Evolutionary conservation across 2,329 filamentous ascomycete species (phyloP).

Genomic region (Trichoderma hamatum): DNA sequence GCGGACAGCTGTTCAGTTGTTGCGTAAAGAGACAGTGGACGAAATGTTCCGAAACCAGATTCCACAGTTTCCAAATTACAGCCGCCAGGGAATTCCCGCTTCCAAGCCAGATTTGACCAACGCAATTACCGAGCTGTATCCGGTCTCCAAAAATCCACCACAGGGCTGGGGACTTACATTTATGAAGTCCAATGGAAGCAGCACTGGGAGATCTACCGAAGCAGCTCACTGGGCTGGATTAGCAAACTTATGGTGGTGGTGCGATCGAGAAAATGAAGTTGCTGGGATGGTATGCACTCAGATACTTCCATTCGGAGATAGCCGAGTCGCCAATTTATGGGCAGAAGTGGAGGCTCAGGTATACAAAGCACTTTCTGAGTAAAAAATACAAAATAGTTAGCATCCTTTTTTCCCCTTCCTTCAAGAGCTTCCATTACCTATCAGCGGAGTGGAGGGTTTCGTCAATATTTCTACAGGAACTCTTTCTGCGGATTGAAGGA

Average conservation of each 20-base stretch:
- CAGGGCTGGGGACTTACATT: slow-evolving; percentile 21
- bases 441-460: not conserved
- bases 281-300: slow-evolving; percentile 15
- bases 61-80: slow-evolving; percentile 7
- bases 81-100: slow-evolving; percentile 1
- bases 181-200: slow-evolving; percentile 5
- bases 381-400: not conserved
- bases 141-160: not conserved
- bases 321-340: not conserved
- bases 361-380: slow-evolving; percentile 1
- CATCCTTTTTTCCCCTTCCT: not conserved
- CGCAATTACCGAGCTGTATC: not conserved
- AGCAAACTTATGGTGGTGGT: slow-evolving; percentile 18
- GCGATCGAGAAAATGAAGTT: slow-evolving; percentile 13
- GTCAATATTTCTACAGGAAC: not conserved
- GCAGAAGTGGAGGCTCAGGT: slow-evolving; percentile 8
- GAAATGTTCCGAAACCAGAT: slow-evolving; percentile 24
- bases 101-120: slow-evolving; percentile 8
- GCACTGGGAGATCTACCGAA: slow-evolving; percentile 3
- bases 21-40: slow-evolving; percentile 8
- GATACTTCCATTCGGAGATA: slow-evolving; percentile 9
- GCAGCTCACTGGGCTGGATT: slow-evolving; percentile 3
- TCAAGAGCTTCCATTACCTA: not conserved
- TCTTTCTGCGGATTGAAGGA: not conserved
- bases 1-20: not conserved